Evolutionary conservation across 2,329 filamentous ascomycete genomes (phyloP).

Genomic region (Colletotrichum shisoi): DNA sequence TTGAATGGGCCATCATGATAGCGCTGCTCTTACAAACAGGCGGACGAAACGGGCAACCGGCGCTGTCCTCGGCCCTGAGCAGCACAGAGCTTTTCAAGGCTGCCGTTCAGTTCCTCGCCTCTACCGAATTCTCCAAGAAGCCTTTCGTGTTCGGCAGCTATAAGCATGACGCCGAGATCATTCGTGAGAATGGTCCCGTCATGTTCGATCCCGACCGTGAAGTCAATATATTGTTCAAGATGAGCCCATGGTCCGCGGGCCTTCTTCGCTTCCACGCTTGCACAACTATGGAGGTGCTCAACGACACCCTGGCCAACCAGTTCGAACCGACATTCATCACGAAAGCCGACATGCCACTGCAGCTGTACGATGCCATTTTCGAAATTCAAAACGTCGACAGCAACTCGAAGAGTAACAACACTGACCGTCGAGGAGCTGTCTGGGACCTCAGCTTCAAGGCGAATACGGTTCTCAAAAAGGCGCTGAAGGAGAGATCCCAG

Average conservation of each 20-base stretch:
- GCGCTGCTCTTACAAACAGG: constrained; percentile 83
- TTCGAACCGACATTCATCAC: constrained; percentile 86
- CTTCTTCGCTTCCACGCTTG: constrained; percentile 77
- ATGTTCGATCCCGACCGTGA: constrained; percentile 78
- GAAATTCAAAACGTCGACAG: constrained; percentile 49
- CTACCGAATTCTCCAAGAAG: constrained; percentile 74
- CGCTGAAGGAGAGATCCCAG: constrained; percentile 76
- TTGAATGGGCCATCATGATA: constrained; percentile 86
- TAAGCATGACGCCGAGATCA: constrained; percentile 52
- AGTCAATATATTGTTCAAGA: constrained; percentile 88
- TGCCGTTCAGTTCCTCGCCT: constrained; percentile 83
- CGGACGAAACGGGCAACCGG: constrained; percentile 72
- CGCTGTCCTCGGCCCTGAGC: constrained; percentile 82
- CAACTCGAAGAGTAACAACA: constrained; percentile 41
- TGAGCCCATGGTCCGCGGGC: constrained; percentile 83
- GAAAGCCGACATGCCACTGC: constrained; percentile 62
- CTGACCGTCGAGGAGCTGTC: constrained; percentile 55
- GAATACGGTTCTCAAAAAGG: constrained; percentile 71
- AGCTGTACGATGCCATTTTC: constrained; percentile 62
- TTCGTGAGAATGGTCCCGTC: constrained; percentile 65
- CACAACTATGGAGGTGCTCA: constrained; percentile 76
- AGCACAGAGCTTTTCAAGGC: constrained; percentile 96
- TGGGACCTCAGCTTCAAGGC: constrained; percentile 64
- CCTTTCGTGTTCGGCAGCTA: constrained; percentile 64
- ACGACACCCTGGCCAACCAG: constrained; percentile 76